Conservation (phyloP, 2,329 filamentous ascomycete species). For the Plenodomus lindquistii region DNA sequence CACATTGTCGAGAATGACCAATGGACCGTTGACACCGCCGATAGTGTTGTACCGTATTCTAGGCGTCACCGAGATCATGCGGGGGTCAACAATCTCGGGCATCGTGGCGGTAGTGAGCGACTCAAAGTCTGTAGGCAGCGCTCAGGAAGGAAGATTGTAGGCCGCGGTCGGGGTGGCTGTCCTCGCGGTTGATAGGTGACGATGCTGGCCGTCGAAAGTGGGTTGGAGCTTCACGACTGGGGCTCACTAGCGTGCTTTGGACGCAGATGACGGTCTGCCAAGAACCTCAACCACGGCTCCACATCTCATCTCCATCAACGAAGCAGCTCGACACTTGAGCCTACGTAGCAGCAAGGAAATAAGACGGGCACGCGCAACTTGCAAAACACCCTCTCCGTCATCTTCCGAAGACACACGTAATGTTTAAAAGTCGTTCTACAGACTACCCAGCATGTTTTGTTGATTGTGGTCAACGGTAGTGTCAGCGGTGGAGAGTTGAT, state of each 20-base stretch:
- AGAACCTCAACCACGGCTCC: not conserved
- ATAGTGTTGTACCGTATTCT: conserved; percentile 96
- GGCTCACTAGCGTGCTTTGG: conserved; percentile 13
- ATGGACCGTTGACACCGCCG: conserved; percentile 93
- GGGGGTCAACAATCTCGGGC: conserved; percentile 49
- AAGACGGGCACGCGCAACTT: too few relatives aligned
- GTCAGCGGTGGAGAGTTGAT: too few relatives aligned
- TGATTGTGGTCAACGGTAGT: too few relatives aligned
- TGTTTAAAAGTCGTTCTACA: too few relatives aligned
- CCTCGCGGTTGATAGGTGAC: conserved; percentile 22
- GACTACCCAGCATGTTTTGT: too few relatives aligned
- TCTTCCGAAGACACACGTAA: too few relatives aligned
- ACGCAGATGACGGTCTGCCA: conserved; percentile 10
- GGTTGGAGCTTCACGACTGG: conserved; percentile 32
- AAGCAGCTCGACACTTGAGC: too few relatives aligned
- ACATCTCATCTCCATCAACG: too few relatives aligned
- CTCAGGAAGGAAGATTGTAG: conserved; percentile 17
- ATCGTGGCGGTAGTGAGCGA: conserved; percentile 39
- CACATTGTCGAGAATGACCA: conserved; percentile 97
- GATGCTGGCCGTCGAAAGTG: conserved; percentile 33
- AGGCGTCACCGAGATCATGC: conserved; percentile 64
- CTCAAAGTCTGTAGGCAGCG: conserved; percentile 16
- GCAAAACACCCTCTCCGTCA: too few relatives aligned
- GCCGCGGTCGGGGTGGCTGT: conserved; percentile 23
- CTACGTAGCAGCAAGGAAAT: too few relatives aligned